Conservation (phyloP, 495 filamentous ascomycete genomes). For the Lepraria neglecta region DNA sequence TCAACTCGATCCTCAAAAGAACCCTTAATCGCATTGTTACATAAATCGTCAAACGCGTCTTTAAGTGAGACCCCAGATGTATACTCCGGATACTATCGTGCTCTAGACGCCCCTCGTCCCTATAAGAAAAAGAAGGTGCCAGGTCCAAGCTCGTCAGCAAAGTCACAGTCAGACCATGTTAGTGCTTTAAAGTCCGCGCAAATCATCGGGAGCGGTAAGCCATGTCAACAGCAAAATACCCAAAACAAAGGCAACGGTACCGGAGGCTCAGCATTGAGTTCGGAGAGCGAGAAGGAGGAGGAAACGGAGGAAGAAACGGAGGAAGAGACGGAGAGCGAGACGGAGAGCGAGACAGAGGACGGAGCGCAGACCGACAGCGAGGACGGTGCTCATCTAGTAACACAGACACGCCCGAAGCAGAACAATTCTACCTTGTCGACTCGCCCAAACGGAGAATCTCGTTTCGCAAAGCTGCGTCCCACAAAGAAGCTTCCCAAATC, state of each 20-base stretch:
- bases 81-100: conserved; percentile 14
- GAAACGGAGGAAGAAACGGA: no score
- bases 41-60: background rate
- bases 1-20: no score
- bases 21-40: no score
- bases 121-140: background rate
- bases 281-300: background rate
- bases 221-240: background rate
- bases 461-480: conserved; percentile 10
- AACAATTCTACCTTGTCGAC: background rate
- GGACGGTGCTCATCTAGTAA: background rate
- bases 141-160: background rate
- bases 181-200: background rate
- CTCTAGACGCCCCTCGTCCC: conserved; percentile 7
- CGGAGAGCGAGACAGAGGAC: background rate
- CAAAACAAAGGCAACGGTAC: background rate
- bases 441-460: background rate
- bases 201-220: background rate
- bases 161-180: conserved; percentile 4
- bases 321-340: no score
- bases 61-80: conserved; percentile 9
- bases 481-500: conserved; percentile 11
- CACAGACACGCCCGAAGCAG: background rate
- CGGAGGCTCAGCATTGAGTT: background rate
- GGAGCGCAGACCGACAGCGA: background rate